phyloP scores from a whole-genome alignment of 2,329 filamentous ascomycete species.

The Pezicula radicicola region DNA sequence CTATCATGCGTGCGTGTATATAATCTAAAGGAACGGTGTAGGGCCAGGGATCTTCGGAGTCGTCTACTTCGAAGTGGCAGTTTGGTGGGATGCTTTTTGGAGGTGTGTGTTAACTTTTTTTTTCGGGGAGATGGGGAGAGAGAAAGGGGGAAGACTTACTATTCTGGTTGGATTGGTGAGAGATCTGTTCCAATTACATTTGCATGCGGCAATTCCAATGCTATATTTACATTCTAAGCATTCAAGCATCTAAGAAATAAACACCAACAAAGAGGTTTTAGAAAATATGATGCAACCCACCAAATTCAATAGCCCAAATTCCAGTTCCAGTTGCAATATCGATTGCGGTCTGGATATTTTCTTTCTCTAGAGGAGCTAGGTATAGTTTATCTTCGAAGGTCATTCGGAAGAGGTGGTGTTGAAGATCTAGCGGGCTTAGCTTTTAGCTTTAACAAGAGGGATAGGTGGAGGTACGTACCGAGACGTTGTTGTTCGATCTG shows the following conservation, averaged over 20 bases:
- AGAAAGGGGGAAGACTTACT: background rate
- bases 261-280: background rate
- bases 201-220: background rate
- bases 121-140: too few relatives aligned
- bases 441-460: background rate
- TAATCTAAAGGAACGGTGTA: constrained; percentile 43
- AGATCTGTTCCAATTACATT: too few relatives aligned
- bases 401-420: background rate
- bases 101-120: too few relatives aligned
- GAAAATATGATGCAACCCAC: background rate
- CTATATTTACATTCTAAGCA: too few relatives aligned
- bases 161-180: constrained; percentile 33
- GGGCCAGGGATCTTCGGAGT: constrained; percentile 47
- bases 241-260: too few relatives aligned
- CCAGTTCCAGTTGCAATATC: constrained; percentile 4
- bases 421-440: background rate
- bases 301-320: constrained; percentile 9
- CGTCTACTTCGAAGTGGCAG: constrained; percentile 46
- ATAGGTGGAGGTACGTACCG: background rate
- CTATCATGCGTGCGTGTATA: constrained; percentile 39
- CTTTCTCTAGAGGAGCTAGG: background rate
- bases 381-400: background rate
- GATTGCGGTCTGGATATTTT: background rate
- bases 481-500: background rate
- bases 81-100: constrained; percentile 39